phyloP scores from a whole-genome alignment of 2,329 filamentous ascomycete species.

The Stemphylium lycopersici region DNA sequence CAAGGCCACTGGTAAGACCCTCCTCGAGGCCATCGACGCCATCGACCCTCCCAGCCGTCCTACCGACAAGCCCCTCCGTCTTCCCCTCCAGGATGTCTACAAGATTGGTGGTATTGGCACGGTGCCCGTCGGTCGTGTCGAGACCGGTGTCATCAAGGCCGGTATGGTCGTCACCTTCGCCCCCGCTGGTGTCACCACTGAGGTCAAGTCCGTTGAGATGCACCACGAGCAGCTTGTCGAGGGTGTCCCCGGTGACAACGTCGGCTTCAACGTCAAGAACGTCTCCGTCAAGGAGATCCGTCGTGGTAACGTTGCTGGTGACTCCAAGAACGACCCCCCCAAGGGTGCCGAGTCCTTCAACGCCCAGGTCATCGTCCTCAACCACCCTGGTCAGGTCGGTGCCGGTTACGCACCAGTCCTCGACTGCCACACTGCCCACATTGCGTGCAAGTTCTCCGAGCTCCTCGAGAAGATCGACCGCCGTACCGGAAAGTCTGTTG shows the following conservation, averaged over 20 bases:
- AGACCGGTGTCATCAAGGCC: conserved; percentile 91
- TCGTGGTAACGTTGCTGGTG: conserved; percentile 99
- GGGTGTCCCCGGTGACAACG: conserved; percentile 99
- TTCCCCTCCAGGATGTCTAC: conserved; percentile 99
- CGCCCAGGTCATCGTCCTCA: conserved; percentile 99
- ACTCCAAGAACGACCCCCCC: conserved; percentile 99
- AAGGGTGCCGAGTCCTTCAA: conserved; percentile 90
- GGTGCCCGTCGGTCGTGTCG: conserved; percentile 99
- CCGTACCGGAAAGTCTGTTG: conserved; percentile 98
- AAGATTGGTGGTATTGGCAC: conserved; percentile 99
- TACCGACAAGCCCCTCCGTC: conserved; percentile 98
- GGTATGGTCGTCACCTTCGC: conserved; percentile 97
- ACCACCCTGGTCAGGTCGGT: conserved; percentile 99
- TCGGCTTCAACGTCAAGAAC: conserved; percentile 99
- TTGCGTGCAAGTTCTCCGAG: conserved; percentile 99
- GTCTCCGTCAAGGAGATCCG: conserved; percentile 99
- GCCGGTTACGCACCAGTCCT: conserved; percentile 98
- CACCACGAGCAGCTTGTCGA: conserved; percentile 98
- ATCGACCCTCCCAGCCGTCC: conserved; percentile 93
- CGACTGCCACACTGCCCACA: conserved; percentile 99
- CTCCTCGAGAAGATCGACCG: conserved; percentile 99
- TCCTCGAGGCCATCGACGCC: conserved; percentile 97
- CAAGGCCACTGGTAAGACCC: conserved; percentile 92
- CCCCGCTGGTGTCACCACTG: conserved; percentile 98
- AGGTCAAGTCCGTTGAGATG: conserved; percentile 99